Evolutionary conservation across 345 rosid genomes (phyloP), one percentile per base, ranked within the genome.

Genomic region (Salix dunnii): DNA sequence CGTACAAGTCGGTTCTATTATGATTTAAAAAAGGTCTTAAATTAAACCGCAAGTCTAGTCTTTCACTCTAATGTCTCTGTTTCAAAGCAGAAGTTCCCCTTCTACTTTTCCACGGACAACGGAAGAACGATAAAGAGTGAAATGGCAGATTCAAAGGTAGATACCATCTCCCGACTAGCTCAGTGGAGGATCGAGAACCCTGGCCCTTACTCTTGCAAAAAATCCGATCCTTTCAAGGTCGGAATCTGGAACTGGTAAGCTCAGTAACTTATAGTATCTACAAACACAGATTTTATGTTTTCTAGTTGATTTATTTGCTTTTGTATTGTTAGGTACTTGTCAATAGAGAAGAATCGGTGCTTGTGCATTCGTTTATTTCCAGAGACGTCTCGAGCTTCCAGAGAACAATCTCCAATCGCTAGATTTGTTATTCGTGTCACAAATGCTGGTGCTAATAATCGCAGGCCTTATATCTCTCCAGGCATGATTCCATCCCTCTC

Each of bases 241-340:
- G 99, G 99, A 72, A 91, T 92, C 78, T 95, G 99, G 99, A 95
- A 89, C 87, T 95, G 99, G 97, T 78, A 49, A 72, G 17, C n/a
- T 7, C 7, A 51, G 14, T 20, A 20, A 25, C 7, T n/a, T 30
- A 2, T 5, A 1, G n/a, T 17, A 31, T 31, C 69, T 35, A 31
- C 36, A 40, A 21, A 2, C 42, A 6, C 55, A 36, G 31, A 14
- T 18, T 8, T 30, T 60, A 1, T 17, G 18, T 65, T n/a, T 27
- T 33, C 6, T 61, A 2, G 53, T 74, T n/a, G 6, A 60, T 27
- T 10, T 17, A 2, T 69, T 27, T 35, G 25, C 25, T 1, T 36
- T 46, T 36, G 33, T 11, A 76, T 58, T 33, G 51, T 31, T 78
- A 95, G 97, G 99, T 88, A 91, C 83, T 80, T 95, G 33, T 92